These are phyloP conservation scores for Phlegmacium glaucopus DNA, from an alignment of 768 basidiomycete species.

Conservation along the genomic window DNA sequence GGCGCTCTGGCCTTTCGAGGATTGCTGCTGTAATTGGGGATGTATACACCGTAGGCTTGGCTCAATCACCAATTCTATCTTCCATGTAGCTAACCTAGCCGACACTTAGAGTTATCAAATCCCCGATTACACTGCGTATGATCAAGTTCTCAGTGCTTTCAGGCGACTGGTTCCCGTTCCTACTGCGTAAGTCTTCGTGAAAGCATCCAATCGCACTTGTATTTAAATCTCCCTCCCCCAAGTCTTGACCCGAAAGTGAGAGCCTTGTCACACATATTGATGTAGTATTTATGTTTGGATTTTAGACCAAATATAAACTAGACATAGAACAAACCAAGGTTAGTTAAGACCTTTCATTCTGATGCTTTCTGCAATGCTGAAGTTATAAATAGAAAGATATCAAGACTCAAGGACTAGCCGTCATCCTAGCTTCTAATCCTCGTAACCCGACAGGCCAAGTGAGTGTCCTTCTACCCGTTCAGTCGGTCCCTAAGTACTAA, in stretches of 20 bases:
- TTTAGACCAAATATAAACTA: slow-evolving; percentile 64
- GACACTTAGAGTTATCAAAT: slow-evolving; percentile 73
- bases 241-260: slow-evolving; percentile 33
- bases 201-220: not conserved
- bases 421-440: slow-evolving; percentile 91
- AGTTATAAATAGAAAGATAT: slow-evolving; percentile 68
- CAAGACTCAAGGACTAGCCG: slow-evolving; percentile 75
- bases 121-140: slow-evolving; percentile 89
- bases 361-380: slow-evolving; percentile 17
- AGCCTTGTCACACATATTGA: not conserved
- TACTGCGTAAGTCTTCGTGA: slow-evolving; percentile 61
- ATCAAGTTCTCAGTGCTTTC: slow-evolving; percentile 82
- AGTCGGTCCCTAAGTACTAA: not conserved
- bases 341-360: slow-evolving; percentile 3
- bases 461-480: slow-evolving; percentile 13
- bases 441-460: slow-evolving; percentile 96
- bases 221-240: not conserved
- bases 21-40: slow-evolving; percentile 91
- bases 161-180: slow-evolving; percentile 89
- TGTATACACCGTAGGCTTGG: slow-evolving; percentile 65
- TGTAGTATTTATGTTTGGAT: not conserved
- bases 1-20: slow-evolving; percentile 84
- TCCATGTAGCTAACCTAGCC: not conserved
- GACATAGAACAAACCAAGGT: slow-evolving; percentile 80
- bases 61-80: not conserved